These are phyloP conservation scores for Fusarium succisae DNA, from an alignment of 2,329 filamentous ascomycete species.

Conservation along the genomic window DNA sequence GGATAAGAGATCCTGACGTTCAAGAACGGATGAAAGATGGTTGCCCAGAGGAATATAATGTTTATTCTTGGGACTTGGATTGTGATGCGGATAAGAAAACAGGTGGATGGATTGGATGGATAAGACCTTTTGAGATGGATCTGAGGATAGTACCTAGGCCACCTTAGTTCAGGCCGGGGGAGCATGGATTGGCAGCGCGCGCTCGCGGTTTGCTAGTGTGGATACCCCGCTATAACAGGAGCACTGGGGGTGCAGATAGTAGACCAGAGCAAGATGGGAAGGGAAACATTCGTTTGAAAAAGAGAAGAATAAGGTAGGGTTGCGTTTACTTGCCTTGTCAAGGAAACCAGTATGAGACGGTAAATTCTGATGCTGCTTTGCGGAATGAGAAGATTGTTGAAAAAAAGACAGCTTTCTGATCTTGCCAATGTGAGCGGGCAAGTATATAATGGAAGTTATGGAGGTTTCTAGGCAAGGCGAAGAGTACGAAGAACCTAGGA, in stretches of 20 bases:
- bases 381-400: background rate
- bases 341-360: background rate
- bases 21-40: constrained; percentile 10
- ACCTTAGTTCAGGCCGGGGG: constrained; percentile 23
- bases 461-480: background rate
- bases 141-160: constrained; percentile 13
- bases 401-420: background rate
- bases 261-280: constrained; percentile 9
- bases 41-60: constrained; percentile 22
- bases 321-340: background rate
- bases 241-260: constrained; percentile 35
- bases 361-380: background rate
- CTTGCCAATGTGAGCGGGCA: background rate
- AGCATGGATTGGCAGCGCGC: constrained; percentile 47
- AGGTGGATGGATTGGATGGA: constrained; percentile 26
- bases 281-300: background rate
- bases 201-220: constrained; percentile 49
- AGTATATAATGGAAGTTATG: background rate
- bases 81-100: constrained; percentile 37
- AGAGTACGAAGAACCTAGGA: background rate
- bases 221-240: constrained; percentile 45
- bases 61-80: constrained; percentile 30
- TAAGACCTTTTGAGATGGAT: constrained; percentile 38
- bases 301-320: background rate
- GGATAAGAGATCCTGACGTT: constrained; percentile 17